These are phyloP conservation scores for Mortierella sp. DNA, from an alignment of 371 early-diverging fungal genomes.

Conservation along the genomic window DNA sequence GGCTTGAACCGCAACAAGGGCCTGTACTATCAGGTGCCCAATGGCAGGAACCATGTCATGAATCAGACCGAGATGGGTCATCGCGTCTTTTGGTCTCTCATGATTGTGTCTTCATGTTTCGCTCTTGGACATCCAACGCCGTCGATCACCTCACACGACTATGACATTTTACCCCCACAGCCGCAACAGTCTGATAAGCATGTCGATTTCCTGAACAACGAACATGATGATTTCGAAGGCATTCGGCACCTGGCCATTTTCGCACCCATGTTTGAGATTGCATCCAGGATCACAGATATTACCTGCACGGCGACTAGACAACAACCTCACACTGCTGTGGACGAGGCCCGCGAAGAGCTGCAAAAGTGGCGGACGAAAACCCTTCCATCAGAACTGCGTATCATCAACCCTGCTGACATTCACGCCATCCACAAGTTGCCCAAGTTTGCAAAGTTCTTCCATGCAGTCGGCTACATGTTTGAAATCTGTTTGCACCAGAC, in stretches of 20 bases:
- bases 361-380: conserved; percentile 35
- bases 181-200: conserved; percentile 16
- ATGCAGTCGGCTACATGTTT: conserved; percentile 44
- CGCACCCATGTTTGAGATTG: conserved; percentile 49
- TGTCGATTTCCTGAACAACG: conserved; percentile 18
- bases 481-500: conserved; percentile 52
- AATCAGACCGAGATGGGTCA: conserved; percentile 40
- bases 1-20: conserved; percentile 37
- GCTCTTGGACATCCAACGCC: conserved; percentile 50
- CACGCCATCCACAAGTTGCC: conserved; percentile 22
- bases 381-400: conserved; percentile 25
- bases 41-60: conserved; percentile 9
- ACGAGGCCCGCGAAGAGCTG: conserved; percentile 35
- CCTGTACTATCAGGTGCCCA: conserved; percentile 37
- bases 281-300: conserved; percentile 42
- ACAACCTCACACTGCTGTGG: conserved; percentile 38
- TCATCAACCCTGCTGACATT: conserved; percentile 27
- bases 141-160: conserved; percentile 49
- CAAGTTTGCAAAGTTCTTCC: conserved; percentile 38
- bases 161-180: conserved; percentile 37
- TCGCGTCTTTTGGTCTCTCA: conserved; percentile 45
- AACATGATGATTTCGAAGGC: conserved; percentile 45
- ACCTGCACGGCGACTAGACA: conserved; percentile 42
- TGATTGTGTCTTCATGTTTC: conserved; percentile 48
- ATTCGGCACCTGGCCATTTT: conserved; percentile 40